Evolutionary conservation across 768 basidiomycete genomes (phyloP).

Genomic region (Rhizopogon sp.): DNA sequence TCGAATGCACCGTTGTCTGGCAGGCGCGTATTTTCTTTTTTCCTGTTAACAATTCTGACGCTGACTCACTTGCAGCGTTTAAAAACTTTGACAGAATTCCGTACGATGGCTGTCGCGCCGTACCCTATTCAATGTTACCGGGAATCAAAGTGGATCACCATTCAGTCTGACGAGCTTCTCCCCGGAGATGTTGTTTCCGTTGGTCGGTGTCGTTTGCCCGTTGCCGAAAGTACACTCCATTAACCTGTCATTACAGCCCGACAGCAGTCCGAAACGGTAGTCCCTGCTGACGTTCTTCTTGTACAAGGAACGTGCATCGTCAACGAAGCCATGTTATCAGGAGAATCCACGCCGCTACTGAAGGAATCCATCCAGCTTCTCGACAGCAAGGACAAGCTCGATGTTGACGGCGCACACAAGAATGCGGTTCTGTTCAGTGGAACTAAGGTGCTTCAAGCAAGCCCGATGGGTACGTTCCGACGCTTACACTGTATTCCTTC

Average conservation of each 20-base stretch:
- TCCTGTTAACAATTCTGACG: not conserved
- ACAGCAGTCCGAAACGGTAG: conserved; percentile 73
- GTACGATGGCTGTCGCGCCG: conserved; percentile 93
- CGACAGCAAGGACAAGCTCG: conserved; percentile 67
- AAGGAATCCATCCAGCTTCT: conserved; percentile 93
- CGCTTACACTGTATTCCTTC: conserved; percentile 31
- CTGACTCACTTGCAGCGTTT: conserved; percentile 57
- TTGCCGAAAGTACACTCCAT: not conserved
- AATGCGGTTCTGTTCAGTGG: conserved; percentile 90
- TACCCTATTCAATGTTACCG: conserved; percentile 83
- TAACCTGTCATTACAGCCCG: conserved; percentile 39
- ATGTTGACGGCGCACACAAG: conserved; percentile 84
- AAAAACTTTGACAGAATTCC: conserved; percentile 88
- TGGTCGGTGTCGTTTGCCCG: conserved; percentile 40
- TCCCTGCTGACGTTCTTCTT: conserved; percentile 91
- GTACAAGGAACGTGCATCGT: conserved; percentile 91
- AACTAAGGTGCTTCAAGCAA: conserved; percentile 93
- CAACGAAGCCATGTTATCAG: conserved; percentile 98
- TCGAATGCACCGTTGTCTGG: conserved; percentile 98
- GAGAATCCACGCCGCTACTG: conserved; percentile 94
- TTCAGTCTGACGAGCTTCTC: conserved; percentile 83
- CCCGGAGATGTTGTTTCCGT: conserved; percentile 90
- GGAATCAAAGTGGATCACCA: conserved; percentile 70
- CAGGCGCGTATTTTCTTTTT: conserved; percentile 55
- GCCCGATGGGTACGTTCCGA: conserved; percentile 31